Base-by-base conservation (phyloP, 164 flowering plant genomes). In the Berberis vulgaris region DNA sequence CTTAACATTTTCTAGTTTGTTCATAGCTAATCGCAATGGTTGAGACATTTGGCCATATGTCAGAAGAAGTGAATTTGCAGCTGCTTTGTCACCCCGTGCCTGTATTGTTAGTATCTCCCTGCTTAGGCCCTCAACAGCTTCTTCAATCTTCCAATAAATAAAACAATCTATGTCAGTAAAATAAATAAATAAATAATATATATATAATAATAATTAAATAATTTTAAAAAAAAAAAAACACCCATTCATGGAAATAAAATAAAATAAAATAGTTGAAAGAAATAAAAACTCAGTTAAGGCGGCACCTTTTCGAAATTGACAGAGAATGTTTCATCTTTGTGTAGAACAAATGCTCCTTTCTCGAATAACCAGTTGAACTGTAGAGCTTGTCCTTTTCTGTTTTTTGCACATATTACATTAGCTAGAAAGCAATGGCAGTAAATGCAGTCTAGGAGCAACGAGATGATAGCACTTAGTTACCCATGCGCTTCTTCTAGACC, bases 401-500 rank as follows among this genome's bases (percentile, higher is more conserved):
- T 60, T 68, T 49, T 62, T 57, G 39, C 39, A 61, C 52, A 52
- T 52, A 10, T 7, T 7, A 8, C n/a, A 52, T 52, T 26, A 52
- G n/a, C 11, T 10, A 12, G n/a, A 52, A 46, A 5, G 8, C 49
- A 8, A 46, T 46, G 46, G 45, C 49, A 45, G 5, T 3, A 42
- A 42, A 0, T 47, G n/a, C 50, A 63, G 11, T 49, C 45, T 47
- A 43, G 3, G 43, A 41, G 41, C 5, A 58, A 59, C 45, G 26
- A 12, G 62, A 42, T 63, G 54, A 13, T 71, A 10, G 42, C 46
- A 62, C 9, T 66, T 40, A 73, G 66, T 76, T 79, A 93, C 98
- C 98, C 98, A 69, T 93, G 98, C 72, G 98, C 91, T 81, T 93
- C 98, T 73, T 86, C 84, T 67, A 90, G 75, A 43, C 98, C 98